Percentiles rank a stretch among this genome's conserved stretches.
These are phyloP conservation scores for Mariannaea elegans DNA, from an alignment of 2,329 filamentous ascomycete species.

Conservation along the genomic window DNA sequence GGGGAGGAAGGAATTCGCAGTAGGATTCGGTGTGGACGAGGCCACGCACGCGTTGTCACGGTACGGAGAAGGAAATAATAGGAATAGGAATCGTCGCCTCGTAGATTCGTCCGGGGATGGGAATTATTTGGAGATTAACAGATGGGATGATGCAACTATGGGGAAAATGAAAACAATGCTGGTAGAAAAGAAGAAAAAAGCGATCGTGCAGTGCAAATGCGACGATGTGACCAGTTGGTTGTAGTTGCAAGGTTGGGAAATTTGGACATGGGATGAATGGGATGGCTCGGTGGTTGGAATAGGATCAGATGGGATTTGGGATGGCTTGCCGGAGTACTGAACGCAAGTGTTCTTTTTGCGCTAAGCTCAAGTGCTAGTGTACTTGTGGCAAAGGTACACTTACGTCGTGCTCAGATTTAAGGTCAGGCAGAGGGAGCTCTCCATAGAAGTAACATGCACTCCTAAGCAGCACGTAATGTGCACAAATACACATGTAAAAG, in stretches of 20 bases:
- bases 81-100: slow-evolving; percentile 6
- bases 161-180: background rate
- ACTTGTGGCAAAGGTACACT: slow-evolving; percentile 2
- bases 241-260: slow-evolving; percentile 26
- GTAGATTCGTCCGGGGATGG: slow-evolving; percentile 8
- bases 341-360: background rate
- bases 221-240: slow-evolving; percentile 13
- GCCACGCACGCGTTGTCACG: slow-evolving; percentile 22
- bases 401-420: background rate
- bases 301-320: slow-evolving; percentile 22
- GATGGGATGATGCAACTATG: slow-evolving; percentile 7
- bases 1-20: background rate
- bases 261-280: slow-evolving; percentile 23
- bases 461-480: background rate
- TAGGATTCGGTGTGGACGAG: slow-evolving; percentile 14
- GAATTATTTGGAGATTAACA: slow-evolving; percentile 7
- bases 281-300: slow-evolving; percentile 10
- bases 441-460: background rate
- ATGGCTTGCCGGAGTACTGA: slow-evolving; percentile 9
- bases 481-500: background rate
- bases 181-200: background rate
- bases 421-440: slow-evolving; percentile 7
- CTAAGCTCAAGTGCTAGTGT: background rate
- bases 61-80: background rate
- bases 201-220: slow-evolving; percentile 6